Evolutionary conservation across 768 basidiomycete genomes (phyloP), one percentile per base, ranked within the genome.

Genomic region (Erythrobasidium yunnanense): DNA sequence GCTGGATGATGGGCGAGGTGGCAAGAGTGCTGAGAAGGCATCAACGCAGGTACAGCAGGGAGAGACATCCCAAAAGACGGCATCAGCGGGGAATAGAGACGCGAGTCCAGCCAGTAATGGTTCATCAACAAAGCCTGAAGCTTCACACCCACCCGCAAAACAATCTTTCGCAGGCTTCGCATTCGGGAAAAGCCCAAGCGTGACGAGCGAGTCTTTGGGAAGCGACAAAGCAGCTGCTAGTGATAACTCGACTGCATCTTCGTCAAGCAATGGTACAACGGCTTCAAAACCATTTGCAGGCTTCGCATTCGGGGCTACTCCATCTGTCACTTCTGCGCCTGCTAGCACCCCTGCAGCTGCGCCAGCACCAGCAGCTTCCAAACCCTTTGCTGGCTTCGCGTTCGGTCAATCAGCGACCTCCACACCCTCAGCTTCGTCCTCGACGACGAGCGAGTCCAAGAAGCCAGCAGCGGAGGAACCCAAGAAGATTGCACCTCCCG

Each of bases 321-420:
- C 33, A 2, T 6, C 56, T 4, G 22, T 45, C 2, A 32, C 60
- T 2, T 38, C 49, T 29, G 18, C 58, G 4, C 11, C 4, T 51
- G 29, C 47, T n/a, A 6, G 5, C 32, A 27, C 49, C 47, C 13
- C 25, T 8, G 29, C 47, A 11, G 38, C 22, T 51, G 18, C 60
- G 23, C 30, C 60, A 5, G 47, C 60, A 51, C 56, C 56, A 27
- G n/a, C 56, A 58, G 56, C 56, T 15, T 4, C 60, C 4, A 51
- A 63, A 23, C 49, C 60, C n/a, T 63, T 63, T 30, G 46, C 60
- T 51, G 60, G 60, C 27, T 63, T 63, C 22, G 46, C 60, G 30
- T 63, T 63, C 25, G 60, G 60, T 18, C 6, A 27, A 30, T 15
- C 34, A 42, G n/a, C 57, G 25, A 25, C 53, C 17, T 5, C 50